Evolutionary conservation across 768 basidiomycete species (phyloP), one percentile per base, ranked within the genome.

Genomic region (Tulasnella sp.): DNA sequence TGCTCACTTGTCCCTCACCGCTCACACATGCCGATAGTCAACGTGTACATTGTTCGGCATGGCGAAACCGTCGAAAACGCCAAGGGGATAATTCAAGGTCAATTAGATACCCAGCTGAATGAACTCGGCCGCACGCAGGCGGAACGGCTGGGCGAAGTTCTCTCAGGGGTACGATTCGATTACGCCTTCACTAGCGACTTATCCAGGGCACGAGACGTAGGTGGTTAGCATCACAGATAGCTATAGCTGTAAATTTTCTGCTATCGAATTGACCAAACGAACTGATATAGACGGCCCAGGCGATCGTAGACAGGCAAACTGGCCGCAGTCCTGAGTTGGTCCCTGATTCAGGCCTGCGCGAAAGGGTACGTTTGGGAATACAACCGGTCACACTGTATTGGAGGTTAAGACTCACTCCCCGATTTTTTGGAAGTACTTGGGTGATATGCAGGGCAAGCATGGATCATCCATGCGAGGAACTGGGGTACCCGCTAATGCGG

Each of bases 151-250:
- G 83, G 73, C 31, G 64, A 80, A n/a, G 41, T 41, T 42, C 69
- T 83, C 40, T 74, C 81, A n/a, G 74, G 83, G 50, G 80, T 85
- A 20, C 72, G 76, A 0, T 84, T 86, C 48, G 79, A 80, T 40
- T 79, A 83, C n/a, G 85, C 84, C 0, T 84, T 82, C 80, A 82
- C 83, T 3, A 85, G 85, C 12, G 84, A 84, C 72, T 79, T 85
- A 20, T 81, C 81, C 16, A 79, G 86, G 50, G 86, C 86, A 4
- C 77, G 54, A 60, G 85, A 86, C 81, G 86, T 86, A 83, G 80
- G 54, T 78, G 77, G 42, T 69, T 40, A 31, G 58, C 16, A 54
- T 20, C n/a, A 14, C 34, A 50, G 5, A 37, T 22, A 64, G 4
- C 28, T 31, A 31, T 22, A 3, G 34, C 31, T 14, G 8, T 14